Conservation (phyloP, 331 rosid genomes). For the Malus hybrid region DNA sequence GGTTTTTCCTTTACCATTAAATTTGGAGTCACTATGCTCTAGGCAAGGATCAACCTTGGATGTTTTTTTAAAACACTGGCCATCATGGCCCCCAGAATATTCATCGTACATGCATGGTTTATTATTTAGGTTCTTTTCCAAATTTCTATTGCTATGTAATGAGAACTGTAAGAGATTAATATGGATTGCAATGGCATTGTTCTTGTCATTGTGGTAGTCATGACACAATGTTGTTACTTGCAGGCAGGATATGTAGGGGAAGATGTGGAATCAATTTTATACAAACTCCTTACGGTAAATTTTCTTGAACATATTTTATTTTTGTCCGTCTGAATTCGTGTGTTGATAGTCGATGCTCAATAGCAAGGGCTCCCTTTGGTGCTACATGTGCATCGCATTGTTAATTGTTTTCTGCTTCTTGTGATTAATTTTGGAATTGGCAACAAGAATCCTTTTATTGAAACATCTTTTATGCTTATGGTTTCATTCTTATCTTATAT, state of each 20-base stretch:
- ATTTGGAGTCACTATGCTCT: background rate
- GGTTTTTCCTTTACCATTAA: background rate
- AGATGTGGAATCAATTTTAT: conserved; percentile 92
- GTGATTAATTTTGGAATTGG: background rate
- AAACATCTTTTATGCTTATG: background rate
- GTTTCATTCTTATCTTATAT: background rate
- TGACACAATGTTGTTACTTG: conserved; percentile 14
- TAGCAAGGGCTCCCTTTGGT: background rate
- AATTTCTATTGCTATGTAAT: background rate
- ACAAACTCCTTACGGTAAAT: conserved; percentile 83
- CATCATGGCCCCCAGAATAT: background rate
- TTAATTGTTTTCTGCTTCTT: background rate
- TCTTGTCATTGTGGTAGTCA: conserved; percentile 6
- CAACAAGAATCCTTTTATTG: background rate
- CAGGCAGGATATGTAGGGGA: conserved; percentile 99
- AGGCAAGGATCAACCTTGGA: background rate
- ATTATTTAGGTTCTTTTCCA: background rate
- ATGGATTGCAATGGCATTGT: background rate
- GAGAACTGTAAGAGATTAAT: background rate
- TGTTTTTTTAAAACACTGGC: background rate
- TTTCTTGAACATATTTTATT: background rate
- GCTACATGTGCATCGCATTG: background rate
- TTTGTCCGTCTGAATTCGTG: background rate
- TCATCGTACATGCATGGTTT: background rate
- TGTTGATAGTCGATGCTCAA: background rate